Conservation (phyloP, 768 basidiomycete genomes). For the Hemileccinum rubropunctum region DNA sequence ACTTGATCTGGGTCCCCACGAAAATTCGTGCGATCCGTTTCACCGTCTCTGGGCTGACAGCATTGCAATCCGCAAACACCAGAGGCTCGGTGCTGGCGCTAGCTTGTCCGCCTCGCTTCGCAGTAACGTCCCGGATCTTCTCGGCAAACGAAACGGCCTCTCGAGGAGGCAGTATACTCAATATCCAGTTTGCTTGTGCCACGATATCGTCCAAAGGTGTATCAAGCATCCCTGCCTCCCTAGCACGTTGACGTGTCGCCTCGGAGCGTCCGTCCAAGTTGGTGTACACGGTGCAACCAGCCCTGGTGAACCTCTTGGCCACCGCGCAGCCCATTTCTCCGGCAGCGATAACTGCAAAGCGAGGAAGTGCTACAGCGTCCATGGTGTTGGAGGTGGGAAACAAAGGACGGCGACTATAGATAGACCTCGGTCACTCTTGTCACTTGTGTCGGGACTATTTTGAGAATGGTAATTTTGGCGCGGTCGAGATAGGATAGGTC, state of each 20-base stretch:
- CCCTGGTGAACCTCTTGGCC: slow-evolving; percentile 42
- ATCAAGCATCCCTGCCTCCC: slow-evolving; percentile 49
- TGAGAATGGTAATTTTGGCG: neutral
- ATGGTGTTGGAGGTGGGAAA: slow-evolving; percentile 15
- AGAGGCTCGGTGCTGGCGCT: slow-evolving; percentile 10
- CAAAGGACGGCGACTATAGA: slow-evolving; percentile 5
- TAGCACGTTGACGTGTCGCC: slow-evolving; percentile 46
- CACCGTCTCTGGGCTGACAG: slow-evolving; percentile 50
- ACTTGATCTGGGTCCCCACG: slow-evolving; percentile 34
- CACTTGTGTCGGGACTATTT: slow-evolving; percentile 2
- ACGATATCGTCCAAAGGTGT: slow-evolving; percentile 37
- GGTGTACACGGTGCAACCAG: slow-evolving; percentile 55
- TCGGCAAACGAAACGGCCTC: slow-evolving; percentile 47
- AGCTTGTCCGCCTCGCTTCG: neutral
- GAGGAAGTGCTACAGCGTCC: slow-evolving; percentile 12
- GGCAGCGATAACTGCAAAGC: slow-evolving; percentile 50
- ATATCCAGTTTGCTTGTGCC: slow-evolving; percentile 40
- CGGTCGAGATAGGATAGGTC: neutral
- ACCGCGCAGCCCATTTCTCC: slow-evolving; percentile 63
- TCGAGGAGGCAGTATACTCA: slow-evolving; percentile 59
- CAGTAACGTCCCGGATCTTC: slow-evolving; percentile 16
- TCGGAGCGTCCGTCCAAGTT: slow-evolving; percentile 53
- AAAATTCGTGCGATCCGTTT: slow-evolving; percentile 48
- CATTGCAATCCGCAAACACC: slow-evolving; percentile 57
- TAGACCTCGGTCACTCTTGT: slow-evolving; percentile 11